A percentile compares a stretch with the other conserved stretches of the same genome.
These are phyloP conservation scores for Centaurea solstitialis DNA, from an alignment of 129 eudicot genomes.

Conservation along the genomic window DNA sequence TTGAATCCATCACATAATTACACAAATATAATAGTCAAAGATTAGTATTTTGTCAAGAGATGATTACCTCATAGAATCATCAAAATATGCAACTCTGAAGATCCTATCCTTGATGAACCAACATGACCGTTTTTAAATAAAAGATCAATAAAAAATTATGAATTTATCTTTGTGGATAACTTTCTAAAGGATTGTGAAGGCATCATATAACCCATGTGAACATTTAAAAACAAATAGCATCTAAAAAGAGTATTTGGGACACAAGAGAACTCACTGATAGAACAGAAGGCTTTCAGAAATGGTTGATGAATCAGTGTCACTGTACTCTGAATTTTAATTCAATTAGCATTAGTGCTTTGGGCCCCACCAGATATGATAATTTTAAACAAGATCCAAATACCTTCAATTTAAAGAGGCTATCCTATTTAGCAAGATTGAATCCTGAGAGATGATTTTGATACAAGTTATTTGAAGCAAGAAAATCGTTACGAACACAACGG, in stretches of 20 bases:
- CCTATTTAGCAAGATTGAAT: background rate
- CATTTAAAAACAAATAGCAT: background rate
- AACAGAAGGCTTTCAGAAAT: background rate
- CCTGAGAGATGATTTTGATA: background rate
- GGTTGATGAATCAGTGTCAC: background rate
- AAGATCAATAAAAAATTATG: background rate
- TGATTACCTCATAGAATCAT: constrained; percentile 1
- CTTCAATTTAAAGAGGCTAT: background rate
- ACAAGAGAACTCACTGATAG: background rate
- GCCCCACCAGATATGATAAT: background rate
- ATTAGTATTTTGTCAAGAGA: background rate
- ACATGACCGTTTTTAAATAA: background rate
- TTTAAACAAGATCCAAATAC: background rate
- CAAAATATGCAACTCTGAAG: constrained; percentile 12
- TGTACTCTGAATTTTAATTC: background rate
- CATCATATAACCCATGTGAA: background rate
- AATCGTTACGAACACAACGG: background rate
- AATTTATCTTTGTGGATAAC: background rate
- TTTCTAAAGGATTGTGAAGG: background rate
- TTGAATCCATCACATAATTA: background rate
- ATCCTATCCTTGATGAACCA: background rate
- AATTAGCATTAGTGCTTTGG: background rate
- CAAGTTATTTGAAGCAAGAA: background rate
- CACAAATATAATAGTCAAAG: background rate
- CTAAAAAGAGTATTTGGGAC: background rate